Evolutionary conservation across 2,329 filamentous ascomycete genomes (phyloP), one percentile per base, ranked within the genome.

Genomic region (Alternaria viburni): DNA sequence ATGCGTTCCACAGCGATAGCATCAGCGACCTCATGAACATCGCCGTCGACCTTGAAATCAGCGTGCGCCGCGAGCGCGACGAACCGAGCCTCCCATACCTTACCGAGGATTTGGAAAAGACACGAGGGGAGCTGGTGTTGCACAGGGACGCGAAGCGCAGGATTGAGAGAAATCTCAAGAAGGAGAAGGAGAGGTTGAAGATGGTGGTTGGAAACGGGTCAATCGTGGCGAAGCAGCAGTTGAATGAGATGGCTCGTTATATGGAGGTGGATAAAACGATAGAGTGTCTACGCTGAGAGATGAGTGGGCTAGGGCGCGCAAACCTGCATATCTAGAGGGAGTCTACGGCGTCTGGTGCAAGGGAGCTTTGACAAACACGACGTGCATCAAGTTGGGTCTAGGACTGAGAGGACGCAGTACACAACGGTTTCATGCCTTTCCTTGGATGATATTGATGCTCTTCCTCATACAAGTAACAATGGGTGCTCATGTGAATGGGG

Each of bases 61-160:
- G n/a, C 13, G 11, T 56, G 3, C 12, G 30, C 6, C 57, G 61
- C 9, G 61, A 63, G 51, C 57, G 61, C 57, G 61, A 52, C 36
- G 50, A 60, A 44, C 51, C 51, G 9, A 19, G 50, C 6, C 19
- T 60, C 3, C 12, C 12, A 19, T 32, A 26, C 5, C 57, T 56
- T n/a, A n/a, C 5, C 3, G 6, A 32, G 3, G 50, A 63, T 7
- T 19, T 63, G 6, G 32, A 17, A 9, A 25, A 15, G n/a, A 51
- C 45, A 6, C 51, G 51, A 19, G 15, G 9, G 9, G 21, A 45
- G 1, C 19, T 63, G n/a, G 36, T n/a, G 5, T 5, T 26, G 36
- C 32, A 52, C 9, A 28, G 57, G 12, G 51, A 55, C 10, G 51
- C 13, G 4, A 59, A 30, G 26, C 21, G 28, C 8, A 60, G 25